Evolutionary conservation across 371 early-diverging fungal genomes (phyloP).

Genomic region (Mortierella sp.): DNA sequence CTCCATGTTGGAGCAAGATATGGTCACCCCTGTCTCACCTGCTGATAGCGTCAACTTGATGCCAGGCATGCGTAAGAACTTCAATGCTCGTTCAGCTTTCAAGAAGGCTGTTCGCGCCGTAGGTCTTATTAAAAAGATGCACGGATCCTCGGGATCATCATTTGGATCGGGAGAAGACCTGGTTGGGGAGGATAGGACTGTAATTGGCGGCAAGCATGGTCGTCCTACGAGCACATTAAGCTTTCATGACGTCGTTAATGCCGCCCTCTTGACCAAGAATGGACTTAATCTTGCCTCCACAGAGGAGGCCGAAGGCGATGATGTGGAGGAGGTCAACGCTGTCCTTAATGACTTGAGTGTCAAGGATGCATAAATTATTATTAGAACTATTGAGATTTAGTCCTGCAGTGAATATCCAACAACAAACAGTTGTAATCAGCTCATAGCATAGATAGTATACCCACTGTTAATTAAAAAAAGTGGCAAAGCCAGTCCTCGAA

Average conservation of each 20-base stretch:
- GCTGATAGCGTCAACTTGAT: conserved; percentile 67
- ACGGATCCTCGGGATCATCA: conserved; percentile 18
- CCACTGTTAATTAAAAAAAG: no score
- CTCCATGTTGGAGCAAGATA: conserved; percentile 50
- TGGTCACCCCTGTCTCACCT: conserved; percentile 54
- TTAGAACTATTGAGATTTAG: not conserved
- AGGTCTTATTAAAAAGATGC: conserved; percentile 46
- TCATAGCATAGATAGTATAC: not conserved
- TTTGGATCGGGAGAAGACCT: conserved; percentile 46
- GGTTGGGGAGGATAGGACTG: not conserved
- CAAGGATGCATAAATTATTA: not conserved
- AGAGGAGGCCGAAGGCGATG: not conserved
- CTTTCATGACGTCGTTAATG: conserved; percentile 49
- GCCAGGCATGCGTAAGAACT: conserved; percentile 83
- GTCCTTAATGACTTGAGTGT: not conserved
- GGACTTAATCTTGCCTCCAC: conserved; percentile 12
- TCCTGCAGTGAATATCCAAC: not conserved
- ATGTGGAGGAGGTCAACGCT: not conserved
- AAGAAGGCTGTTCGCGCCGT: conserved; percentile 72
- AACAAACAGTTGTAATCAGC: not conserved
- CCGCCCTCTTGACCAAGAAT: conserved; percentile 38
- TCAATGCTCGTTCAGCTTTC: conserved; percentile 82
- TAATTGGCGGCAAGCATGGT: conserved; percentile 15
- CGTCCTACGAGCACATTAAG: conserved; percentile 44
- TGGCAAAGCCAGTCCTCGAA: conserved; percentile 1